phyloP scores from a whole-genome alignment of 768 basidiomycete genomes.

The Fomitopsis pulvina region DNA sequence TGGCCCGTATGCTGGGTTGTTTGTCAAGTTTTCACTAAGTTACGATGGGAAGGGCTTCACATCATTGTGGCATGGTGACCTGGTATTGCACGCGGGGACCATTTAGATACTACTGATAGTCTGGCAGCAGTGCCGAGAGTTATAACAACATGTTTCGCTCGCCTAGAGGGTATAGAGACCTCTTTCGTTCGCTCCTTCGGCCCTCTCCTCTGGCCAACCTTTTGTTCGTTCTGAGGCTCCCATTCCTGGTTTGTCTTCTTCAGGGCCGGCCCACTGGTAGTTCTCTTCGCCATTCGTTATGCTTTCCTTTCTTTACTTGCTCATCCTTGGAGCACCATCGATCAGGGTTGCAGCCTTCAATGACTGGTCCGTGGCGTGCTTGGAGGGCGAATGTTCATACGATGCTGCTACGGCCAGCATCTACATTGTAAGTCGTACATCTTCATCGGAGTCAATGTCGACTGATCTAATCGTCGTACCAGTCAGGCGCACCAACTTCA shows the following conservation, averaged over 20 bases:
- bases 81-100: too few relatives aligned
- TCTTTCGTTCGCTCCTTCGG: background rate
- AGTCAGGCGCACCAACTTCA: constrained; percentile 15
- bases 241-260: background rate
- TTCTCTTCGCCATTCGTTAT: background rate
- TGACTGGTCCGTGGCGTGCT: constrained; percentile 14
- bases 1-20: too few relatives aligned
- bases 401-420: constrained; percentile 4
- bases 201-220: background rate
- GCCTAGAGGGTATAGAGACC: background rate
- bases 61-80: too few relatives aligned
- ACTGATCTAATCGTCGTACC: background rate
- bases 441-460: too few relatives aligned
- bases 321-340: background rate
- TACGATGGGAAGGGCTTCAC: too few relatives aligned
- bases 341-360: constrained; percentile 4
- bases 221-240: background rate
- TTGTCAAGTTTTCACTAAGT: too few relatives aligned
- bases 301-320: background rate
- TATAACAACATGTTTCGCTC: too few relatives aligned
- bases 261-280: background rate
- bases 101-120: too few relatives aligned
- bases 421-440: constrained; percentile 7
- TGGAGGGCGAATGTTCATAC: constrained; percentile 11
- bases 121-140: too few relatives aligned